Conservation (phyloP, 148 eudicot genomes). For the Vaccinium myrtillus region DNA sequence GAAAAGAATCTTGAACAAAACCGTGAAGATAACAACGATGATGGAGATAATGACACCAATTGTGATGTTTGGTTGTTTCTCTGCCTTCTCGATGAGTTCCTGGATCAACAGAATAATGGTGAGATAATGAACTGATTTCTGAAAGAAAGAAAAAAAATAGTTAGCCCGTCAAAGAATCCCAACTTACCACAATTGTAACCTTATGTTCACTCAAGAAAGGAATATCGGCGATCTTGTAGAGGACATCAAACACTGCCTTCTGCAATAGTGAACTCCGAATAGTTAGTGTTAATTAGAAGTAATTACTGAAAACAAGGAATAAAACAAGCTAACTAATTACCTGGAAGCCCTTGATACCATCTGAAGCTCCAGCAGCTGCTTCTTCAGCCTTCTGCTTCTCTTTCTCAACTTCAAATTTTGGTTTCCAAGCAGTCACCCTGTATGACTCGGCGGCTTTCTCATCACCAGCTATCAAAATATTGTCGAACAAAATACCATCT, state of each 20-base stretch:
- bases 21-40: constrained; percentile 42
- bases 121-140: not conserved
- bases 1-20: constrained; percentile 58
- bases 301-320: not conserved
- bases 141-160: not conserved
- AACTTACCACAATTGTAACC: constrained; percentile 59
- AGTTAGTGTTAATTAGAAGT: not conserved
- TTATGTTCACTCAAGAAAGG: constrained; percentile 78
- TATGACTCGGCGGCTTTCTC: constrained; percentile 70
- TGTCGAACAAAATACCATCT: constrained; percentile 91
- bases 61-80: constrained; percentile 73
- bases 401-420: constrained; percentile 73
- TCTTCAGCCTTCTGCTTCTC: constrained; percentile 92
- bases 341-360: constrained; percentile 66
- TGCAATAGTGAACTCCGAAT: constrained; percentile 33
- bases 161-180: not conserved
- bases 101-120: constrained; percentile 18
- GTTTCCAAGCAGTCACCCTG: constrained; percentile 73
- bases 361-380: constrained; percentile 44
- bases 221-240: constrained; percentile 84
- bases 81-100: constrained; percentile 92
- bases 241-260: constrained; percentile 77
- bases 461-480: constrained; percentile 69
- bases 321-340: constrained; percentile 30
- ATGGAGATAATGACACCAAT: constrained; percentile 60